Evolutionary conservation across 768 basidiomycete genomes (phyloP).

Genomic region (Pulveroboletus sp.): DNA sequence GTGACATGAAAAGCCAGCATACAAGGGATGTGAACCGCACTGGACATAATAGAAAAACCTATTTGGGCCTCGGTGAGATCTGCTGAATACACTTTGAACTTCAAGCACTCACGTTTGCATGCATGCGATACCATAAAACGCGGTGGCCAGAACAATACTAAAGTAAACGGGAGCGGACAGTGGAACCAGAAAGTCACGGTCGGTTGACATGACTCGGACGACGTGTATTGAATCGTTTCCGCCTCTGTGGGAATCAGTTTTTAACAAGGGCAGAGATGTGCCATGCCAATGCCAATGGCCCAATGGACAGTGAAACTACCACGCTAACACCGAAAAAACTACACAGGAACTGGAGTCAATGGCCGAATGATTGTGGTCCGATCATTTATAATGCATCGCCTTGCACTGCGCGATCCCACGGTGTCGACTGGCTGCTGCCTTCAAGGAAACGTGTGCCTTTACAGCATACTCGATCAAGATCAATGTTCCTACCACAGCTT

Average conservation of each 20-base stretch:
- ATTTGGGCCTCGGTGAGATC: neutral
- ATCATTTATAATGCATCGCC: too few relatives aligned
- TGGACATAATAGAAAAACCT: constrained; percentile 5
- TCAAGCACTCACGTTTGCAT: constrained; percentile 5
- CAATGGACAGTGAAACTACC: too few relatives aligned
- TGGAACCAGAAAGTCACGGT: neutral
- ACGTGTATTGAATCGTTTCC: neutral
- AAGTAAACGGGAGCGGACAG: neutral
- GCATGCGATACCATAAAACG: neutral
- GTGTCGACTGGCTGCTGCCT: too few relatives aligned
- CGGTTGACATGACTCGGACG: neutral
- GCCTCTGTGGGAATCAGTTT: neutral
- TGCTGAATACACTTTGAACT: neutral
- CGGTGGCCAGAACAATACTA: neutral
- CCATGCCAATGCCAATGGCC: too few relatives aligned
- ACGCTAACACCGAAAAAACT: too few relatives aligned
- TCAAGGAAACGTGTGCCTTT: too few relatives aligned
- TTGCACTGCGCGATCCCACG: too few relatives aligned
- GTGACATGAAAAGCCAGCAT: neutral
- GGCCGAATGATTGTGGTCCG: too few relatives aligned
- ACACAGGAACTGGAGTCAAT: too few relatives aligned
- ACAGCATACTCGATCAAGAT: too few relatives aligned
- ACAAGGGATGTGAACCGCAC: neutral
- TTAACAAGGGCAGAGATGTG: too few relatives aligned
- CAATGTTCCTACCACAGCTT: too few relatives aligned